Percentiles rank a stretch among this genome's conserved stretches.
phyloP scores from a whole-genome alignment of 2,329 filamentous ascomycete genomes.

The Paracoccidioides lutzii region DNA sequence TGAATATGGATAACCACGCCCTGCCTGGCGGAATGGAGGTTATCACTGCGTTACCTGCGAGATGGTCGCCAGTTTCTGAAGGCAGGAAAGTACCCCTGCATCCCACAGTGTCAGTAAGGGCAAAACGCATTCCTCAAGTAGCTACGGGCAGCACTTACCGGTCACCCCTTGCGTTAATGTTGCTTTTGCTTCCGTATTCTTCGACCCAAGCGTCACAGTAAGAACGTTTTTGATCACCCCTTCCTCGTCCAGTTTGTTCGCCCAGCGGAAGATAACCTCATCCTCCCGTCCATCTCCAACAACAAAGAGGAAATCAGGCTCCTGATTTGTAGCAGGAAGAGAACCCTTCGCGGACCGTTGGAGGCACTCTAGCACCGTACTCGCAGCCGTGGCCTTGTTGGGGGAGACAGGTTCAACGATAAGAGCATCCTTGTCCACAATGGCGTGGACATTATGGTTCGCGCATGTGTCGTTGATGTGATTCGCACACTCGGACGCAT shows the following conservation, averaged over 20 bases:
- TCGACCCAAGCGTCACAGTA: slow-evolving; percentile 73
- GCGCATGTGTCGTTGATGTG: slow-evolving; percentile 93
- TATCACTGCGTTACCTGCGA: slow-evolving; percentile 2
- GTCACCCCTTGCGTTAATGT: slow-evolving; percentile 86
- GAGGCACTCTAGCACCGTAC: slow-evolving; percentile 54
- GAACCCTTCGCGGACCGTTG: slow-evolving; percentile 33
- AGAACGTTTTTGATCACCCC: slow-evolving; percentile 55
- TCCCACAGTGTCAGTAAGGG: not conserved
- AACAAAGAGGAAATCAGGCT: slow-evolving; percentile 76
- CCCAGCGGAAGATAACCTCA: slow-evolving; percentile 89
- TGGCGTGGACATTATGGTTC: slow-evolving; percentile 68
- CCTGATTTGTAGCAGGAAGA: slow-evolving; percentile 11
- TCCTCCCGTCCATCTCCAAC: slow-evolving; percentile 86
- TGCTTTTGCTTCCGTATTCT: slow-evolving; percentile 75
- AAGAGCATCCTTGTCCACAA: slow-evolving; percentile 66
- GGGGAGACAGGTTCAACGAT: slow-evolving; percentile 75
- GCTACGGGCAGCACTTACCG: slow-evolving; percentile 44
- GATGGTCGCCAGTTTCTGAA: slow-evolving; percentile 39
- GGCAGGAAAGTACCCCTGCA: slow-evolving; percentile 39
- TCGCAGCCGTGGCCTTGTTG: slow-evolving; percentile 75
- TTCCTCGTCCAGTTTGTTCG: slow-evolving; percentile 56
- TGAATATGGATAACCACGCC: not conserved
- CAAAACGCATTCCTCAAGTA: not conserved
- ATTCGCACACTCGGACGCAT: slow-evolving; percentile 79
- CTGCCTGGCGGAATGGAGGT: no score